Evolutionary conservation across 163 green algal genomes (phyloP), one percentile per base, ranked within the genome.

Genomic region (Chlamydomonas reinhardtii): DNA sequence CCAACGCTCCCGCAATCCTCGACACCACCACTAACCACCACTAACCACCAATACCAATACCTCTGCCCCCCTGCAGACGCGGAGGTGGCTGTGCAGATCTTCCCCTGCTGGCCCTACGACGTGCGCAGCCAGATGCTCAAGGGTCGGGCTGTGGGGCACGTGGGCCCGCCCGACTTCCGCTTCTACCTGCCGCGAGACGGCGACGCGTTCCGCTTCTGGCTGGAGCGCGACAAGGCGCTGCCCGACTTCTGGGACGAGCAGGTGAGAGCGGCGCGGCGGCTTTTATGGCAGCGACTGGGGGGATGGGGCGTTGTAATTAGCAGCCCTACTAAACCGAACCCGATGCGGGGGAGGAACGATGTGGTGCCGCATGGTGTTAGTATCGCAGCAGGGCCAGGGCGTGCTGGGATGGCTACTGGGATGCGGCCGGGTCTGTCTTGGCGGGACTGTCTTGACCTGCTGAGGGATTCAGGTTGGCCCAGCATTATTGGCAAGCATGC

Each of bases 141-240:
- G 72, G 82, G 82, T 39, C 71, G 71, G 32, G 71, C 35, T 24
- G n/a, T 75, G 61, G 82, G 82, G 61, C 61, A 74, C 59, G 61
- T 87, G 37, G 72, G 61, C 0, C 82, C 82, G 5, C 72, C 78
- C 39, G 59, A 86, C 29, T 89, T 87, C 79, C 79, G 74, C 56
- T 90, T 92, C 74, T 86, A 82, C 64, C 83, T 92, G 65, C 82
- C 82, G 8, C 82, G 88, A 27, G 77, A 89, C 73, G 88, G 83
- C 71, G 73, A 77, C 59, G 89, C 89, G 4, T 92, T 92, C 84
- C 69, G 76, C 2, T 92, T 90, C 80, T 92, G 89, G 89, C 64
- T 90, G 59, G 89, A 92, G 34, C 84, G 89, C 15, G 89, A 92
- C 37, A 75, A 76, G 9, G 81, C 74, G 14, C 80, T 89, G 84